A percentile compares a stretch with the other conserved stretches of the same genome.
Conservation (phyloP, 75 land plant species). For the Pinus taeda region DNA sequence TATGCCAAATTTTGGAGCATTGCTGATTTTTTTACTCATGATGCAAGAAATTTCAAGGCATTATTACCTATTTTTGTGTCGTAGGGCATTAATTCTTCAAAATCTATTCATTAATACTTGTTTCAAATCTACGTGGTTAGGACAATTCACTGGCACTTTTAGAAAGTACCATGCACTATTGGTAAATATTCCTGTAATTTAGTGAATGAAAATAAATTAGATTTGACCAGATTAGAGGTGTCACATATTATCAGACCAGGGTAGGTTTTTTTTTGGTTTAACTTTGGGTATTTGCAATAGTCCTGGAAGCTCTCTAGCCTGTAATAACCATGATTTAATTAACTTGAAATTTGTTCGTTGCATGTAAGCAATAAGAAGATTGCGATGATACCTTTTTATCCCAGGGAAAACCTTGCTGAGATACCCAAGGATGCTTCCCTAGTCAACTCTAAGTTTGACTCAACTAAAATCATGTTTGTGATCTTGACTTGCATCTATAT, state of each 20-base stretch:
- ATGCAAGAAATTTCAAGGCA: not conserved
- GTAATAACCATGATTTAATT: not conserved
- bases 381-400: not conserved
- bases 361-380: not conserved
- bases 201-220: not conserved
- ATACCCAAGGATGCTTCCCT: too few relatives aligned
- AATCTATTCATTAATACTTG: constrained; percentile 4
- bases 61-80: not conserved
- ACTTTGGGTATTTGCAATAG: not conserved
- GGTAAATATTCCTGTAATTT: not conserved
- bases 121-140: not conserved
- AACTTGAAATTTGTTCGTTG: not conserved
- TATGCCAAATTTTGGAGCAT: not conserved
- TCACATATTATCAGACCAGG: not conserved
- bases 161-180: not conserved
- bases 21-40: not conserved
- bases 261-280: not conserved
- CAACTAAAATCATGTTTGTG: too few relatives aligned
- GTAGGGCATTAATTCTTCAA: not conserved
- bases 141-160: not conserved
- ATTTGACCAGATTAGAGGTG: not conserved
- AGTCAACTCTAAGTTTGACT: too few relatives aligned
- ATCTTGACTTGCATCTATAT: too few relatives aligned
- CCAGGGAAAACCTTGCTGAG: too few relatives aligned
- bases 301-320: not conserved